These are phyloP conservation scores for Aspergillus steynii DNA, from an alignment of 495 filamentous ascomycete species.

Conservation along the genomic window DNA sequence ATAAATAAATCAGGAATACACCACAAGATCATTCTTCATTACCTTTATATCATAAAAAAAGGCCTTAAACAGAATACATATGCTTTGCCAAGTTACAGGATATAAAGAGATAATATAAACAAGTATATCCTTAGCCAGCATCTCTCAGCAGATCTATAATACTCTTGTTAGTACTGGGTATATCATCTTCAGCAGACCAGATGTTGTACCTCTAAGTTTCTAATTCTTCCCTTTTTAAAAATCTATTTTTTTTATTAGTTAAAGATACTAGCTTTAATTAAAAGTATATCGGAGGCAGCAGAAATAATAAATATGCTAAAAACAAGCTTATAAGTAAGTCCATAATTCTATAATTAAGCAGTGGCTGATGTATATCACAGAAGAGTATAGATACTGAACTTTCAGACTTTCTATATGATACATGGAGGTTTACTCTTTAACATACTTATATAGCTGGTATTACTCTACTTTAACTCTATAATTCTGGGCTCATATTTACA, in stretches of 20 bases:
- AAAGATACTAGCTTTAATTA: slow-evolving; percentile 40
- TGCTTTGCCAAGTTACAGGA: slow-evolving; percentile 26
- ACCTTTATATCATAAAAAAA: slow-evolving; percentile 22
- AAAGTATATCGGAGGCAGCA: slow-evolving; percentile 24
- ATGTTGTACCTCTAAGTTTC: slow-evolving; percentile 20
- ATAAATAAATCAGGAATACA: slow-evolving; percentile 24
- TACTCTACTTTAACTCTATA: slow-evolving; percentile 25
- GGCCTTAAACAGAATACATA: slow-evolving; percentile 39
- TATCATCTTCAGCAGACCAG: slow-evolving; percentile 41
- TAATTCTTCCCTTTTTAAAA: slow-evolving; percentile 33
- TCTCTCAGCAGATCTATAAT: slow-evolving; percentile 33
- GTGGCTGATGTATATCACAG: slow-evolving; percentile 6
- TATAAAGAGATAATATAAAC: slow-evolving; percentile 23
- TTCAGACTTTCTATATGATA: slow-evolving; percentile 33
- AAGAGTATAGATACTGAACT: slow-evolving; percentile 19
- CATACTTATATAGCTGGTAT: slow-evolving; percentile 34
- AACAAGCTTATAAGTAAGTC: slow-evolving; percentile 7
- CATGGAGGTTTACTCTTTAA: slow-evolving; percentile 31
- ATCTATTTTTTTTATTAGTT: slow-evolving; percentile 48
- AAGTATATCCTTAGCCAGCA: slow-evolving; percentile 17
- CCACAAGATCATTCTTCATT: background rate
- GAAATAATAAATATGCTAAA: slow-evolving; percentile 5
- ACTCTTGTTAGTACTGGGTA: slow-evolving; percentile 50
- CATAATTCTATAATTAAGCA: background rate
- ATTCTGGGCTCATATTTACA: slow-evolving; percentile 35